Base-by-base conservation (phyloP, 1,284 basidiomycete species). In the Trichosporon sp. region DNA sequence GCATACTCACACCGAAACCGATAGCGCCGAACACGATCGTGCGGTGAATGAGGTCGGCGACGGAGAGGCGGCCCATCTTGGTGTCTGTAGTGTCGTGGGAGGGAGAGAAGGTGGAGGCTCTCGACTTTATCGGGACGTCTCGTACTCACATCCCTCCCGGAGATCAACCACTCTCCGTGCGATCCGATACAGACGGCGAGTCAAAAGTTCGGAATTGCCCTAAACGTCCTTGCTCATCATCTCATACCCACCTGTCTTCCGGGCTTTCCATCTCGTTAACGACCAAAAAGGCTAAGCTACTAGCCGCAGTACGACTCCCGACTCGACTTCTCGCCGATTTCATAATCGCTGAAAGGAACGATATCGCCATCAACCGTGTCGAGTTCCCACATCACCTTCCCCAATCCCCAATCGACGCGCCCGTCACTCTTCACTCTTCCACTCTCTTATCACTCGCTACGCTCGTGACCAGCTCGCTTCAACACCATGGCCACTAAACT, bases 31-130 rank as follows among this genome's bases (percentile, higher is more conserved):
- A 71, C 14, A 75, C 74, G 38, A 75, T 69, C 5, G 68, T 10
- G 54, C 74, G 71, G 71, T 75, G 74, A 21, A 75, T 68, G 43
- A 75, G 64, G 67, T 73, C 70, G 35, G 63, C 68, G 68, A 71
- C 35, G 1, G 73, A 74, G 66, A 68, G 43, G 46, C 48, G 43
- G 35, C 48, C 46, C 46, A 61, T 66, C 37, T 21, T 63, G 38
- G 26, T 26, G 26, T 26, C 26, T 26, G 26, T 26, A 26, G 26
- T 26, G 26, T 26, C 26, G 26, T 26, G 26, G 26, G 26, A 26
- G 26, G 35, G 16, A 19, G n/a, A 12, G 11, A 12, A 12, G 38
- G 67, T 61, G 35, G 56, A 51, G 48, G 43, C 32, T 12, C 10
- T 12, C 10, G 16, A 32, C 51, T 54, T 54, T 26, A 54, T 54